phyloP scores from a whole-genome alignment of 2,329 filamentous ascomycete species.

The Neocucurbitaria cava region DNA sequence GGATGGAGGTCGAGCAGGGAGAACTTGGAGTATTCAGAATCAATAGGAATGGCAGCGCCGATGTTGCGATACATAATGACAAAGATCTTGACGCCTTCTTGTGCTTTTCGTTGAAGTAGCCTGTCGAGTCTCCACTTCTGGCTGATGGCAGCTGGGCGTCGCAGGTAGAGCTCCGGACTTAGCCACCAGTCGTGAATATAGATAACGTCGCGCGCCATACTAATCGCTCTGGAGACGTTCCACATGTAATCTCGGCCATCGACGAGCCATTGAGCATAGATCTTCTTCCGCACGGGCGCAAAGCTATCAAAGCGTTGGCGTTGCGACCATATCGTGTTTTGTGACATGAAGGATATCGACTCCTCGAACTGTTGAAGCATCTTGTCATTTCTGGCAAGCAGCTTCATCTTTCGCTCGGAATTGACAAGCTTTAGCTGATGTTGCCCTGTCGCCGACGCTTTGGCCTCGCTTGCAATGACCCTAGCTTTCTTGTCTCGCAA shows the following conservation, averaged over 20 bases:
- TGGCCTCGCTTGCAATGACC: slow-evolving; percentile 70
- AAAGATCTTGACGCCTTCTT: slow-evolving; percentile 95
- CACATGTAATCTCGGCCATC: slow-evolving; percentile 99
- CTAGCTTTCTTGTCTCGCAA: slow-evolving; percentile 62
- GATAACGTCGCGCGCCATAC: slow-evolving; percentile 95
- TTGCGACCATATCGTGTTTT: slow-evolving; percentile 81
- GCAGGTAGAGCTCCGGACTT: slow-evolving; percentile 93
- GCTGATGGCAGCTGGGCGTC: slow-evolving; percentile 90
- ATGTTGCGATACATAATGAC: slow-evolving; percentile 98
- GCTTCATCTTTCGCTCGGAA: slow-evolving; percentile 87
- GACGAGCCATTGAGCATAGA: slow-evolving; percentile 95
- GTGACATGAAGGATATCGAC: slow-evolving; percentile 85
- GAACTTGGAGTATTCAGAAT: slow-evolving; percentile 98
- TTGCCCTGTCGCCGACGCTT: slow-evolving; percentile 71
- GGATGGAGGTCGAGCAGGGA: slow-evolving; percentile 93
- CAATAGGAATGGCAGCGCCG: slow-evolving; percentile 94
- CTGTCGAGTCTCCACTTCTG: slow-evolving; percentile 97
- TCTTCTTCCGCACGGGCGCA: slow-evolving; percentile 83
- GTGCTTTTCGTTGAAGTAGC: slow-evolving; percentile 89
- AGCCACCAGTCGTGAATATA: slow-evolving; percentile 99
- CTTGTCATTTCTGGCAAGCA: slow-evolving; percentile 89
- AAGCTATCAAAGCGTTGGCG: slow-evolving; percentile 91
- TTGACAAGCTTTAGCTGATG: slow-evolving; percentile 90
- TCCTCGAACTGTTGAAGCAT: slow-evolving; percentile 92
- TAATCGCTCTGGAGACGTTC: slow-evolving; percentile 96